These are phyloP conservation scores for Amanita subjunquillea DNA, from an alignment of 768 basidiomycete genomes.

Conservation along the genomic window DNA sequence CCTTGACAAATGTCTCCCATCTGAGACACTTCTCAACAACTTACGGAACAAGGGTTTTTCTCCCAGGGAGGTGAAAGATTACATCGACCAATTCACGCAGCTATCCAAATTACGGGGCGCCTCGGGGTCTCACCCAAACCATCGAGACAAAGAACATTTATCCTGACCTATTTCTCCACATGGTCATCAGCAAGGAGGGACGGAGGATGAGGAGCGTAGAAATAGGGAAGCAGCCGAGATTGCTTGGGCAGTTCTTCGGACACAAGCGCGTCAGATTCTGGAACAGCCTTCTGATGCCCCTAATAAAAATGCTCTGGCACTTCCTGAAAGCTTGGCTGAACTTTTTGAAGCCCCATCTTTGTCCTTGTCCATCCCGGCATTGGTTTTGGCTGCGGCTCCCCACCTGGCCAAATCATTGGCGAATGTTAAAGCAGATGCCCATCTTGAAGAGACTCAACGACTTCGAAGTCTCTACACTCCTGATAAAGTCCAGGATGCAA, in stretches of 20 bases:
- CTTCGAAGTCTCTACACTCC: background rate
- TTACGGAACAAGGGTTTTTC: background rate
- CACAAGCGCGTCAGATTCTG: background rate
- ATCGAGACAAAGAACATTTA: background rate
- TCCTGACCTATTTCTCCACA: background rate
- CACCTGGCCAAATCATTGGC: conserved; percentile 7
- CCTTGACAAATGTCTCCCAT: background rate
- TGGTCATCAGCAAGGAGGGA: background rate
- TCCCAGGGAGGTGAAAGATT: background rate
- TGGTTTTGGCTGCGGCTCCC: conserved; percentile 8
- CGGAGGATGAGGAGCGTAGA: background rate
- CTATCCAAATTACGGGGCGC: background rate
- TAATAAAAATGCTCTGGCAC: background rate
- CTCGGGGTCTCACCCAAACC: background rate
- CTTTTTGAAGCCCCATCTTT: background rate
- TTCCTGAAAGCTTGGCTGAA: background rate
- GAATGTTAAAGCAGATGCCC: conserved; percentile 6
- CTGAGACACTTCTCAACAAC: conserved; percentile 1
- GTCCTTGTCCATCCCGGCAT: conserved; percentile 1
- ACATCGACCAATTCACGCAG: background rate
- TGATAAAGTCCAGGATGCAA: conserved; percentile 6
- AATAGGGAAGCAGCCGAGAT: background rate
- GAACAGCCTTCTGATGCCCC: background rate
- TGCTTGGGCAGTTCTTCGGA: background rate
- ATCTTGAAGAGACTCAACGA: conserved; percentile 8